Conservation (phyloP, 257 asterid species). For the Scutellaria galericulata region DNA sequence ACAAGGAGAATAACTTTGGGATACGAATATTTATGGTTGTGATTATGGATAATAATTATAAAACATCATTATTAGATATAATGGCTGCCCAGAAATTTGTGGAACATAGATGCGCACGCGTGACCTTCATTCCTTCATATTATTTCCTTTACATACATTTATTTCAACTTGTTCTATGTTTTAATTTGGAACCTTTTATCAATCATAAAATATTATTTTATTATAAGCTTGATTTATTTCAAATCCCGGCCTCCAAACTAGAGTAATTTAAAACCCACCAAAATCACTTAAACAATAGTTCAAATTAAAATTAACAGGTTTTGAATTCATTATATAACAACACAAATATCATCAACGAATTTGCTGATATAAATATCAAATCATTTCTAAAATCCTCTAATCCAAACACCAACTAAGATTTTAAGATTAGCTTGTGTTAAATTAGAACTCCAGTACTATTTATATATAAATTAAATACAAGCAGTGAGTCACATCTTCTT, state of each 20-base stretch:
- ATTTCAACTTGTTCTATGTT: neutral
- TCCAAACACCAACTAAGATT: too few species aligned
- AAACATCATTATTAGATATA: conserved; percentile 45
- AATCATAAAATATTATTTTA: neutral
- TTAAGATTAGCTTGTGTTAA: too few species aligned
- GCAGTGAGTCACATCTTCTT: too few species aligned
- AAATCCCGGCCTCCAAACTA: neutral
- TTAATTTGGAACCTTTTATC: neutral
- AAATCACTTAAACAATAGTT: neutral
- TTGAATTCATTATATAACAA: too few species aligned
- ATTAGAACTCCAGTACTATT: too few species aligned
- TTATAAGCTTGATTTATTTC: too few species aligned
- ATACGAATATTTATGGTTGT: conserved; percentile 36
- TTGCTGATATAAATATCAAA: too few species aligned
- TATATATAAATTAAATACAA: too few species aligned
- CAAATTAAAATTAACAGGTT: too few species aligned
- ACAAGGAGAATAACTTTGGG: conserved; percentile 39
- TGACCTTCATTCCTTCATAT: conserved; percentile 35
- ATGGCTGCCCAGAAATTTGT: conserved; percentile 34
- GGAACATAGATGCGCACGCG: conserved; percentile 41
- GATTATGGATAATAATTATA: conserved; percentile 43
- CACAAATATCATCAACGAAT: too few species aligned
- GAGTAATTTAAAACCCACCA: neutral
- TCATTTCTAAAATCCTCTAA: too few species aligned
- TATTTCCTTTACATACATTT: conserved; percentile 19